Evolutionary conservation across 2,329 filamentous ascomycete species (phyloP), one percentile per base, ranked within the genome.

Genomic region (Blastomyces silverae): DNA sequence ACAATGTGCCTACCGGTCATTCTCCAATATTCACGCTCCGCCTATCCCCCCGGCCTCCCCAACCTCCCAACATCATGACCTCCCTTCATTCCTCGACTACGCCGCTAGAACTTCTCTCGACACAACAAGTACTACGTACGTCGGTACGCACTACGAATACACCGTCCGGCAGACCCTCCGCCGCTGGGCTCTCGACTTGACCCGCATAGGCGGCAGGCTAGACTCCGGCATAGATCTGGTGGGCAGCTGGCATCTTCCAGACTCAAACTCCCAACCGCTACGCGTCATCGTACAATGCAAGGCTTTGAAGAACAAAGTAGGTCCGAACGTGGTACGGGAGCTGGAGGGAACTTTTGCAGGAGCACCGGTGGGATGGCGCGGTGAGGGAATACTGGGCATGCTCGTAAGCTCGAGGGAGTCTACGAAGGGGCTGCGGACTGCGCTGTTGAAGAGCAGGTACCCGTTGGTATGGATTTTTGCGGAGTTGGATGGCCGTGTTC

Each of bases 381-480:
- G 83, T 0, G 74, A 80, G 1, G 82, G 83, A 17, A 86, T 89
- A 6, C 74, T 96, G 44, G 92, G 86, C 0, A 72, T 96, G 20
- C 76, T 97, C 63, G 88, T 89, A 31, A 84, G 86, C 3, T 85
- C 87, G 67, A 81, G 83, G 66, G 81, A 86, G 63, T 89, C 91
- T 42, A 96, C 92, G 0, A 89, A 86, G 71, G 93, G 92, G 0
- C 86, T 95, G 2, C 80, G 90, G 65, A 87, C 91, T 59, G 86
- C 90, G 31, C 72, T 97, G 69, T 82, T 83, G 4, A 79, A 85
- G 65, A 89, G 88, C 72, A 75, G 79, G 48, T 87, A 84, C 79
- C 89, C 91, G 0, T 84, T 96, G 81, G 87, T 87, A 0, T 95
- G 79, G 79, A 74, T 80, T 70, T 74, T 80, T 71, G 74, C 79